Evolutionary conservation across 2,329 filamentous ascomycete genomes (phyloP).

Genomic region (Boeremia lycopersici): DNA sequence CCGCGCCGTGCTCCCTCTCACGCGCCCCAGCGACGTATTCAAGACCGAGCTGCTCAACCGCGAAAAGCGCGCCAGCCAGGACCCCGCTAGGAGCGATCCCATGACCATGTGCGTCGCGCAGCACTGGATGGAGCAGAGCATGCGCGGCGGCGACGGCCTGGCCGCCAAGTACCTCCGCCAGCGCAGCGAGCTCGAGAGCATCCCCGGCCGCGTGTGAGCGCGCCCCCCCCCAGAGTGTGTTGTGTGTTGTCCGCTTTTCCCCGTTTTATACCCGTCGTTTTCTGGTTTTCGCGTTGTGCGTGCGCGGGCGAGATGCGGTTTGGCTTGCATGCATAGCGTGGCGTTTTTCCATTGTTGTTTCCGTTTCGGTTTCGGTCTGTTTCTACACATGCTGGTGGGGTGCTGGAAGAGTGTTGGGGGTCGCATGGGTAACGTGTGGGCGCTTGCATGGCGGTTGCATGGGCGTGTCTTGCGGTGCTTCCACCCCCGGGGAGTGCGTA

Average conservation of each 20-base stretch:
- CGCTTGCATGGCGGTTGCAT: no score
- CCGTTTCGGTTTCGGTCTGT: not conserved
- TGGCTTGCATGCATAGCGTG: not conserved
- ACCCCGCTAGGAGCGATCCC: constrained; percentile 74
- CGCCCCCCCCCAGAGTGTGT: no score
- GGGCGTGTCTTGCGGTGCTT: no score
- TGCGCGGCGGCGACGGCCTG: constrained; percentile 82
- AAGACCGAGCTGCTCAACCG: constrained; percentile 81
- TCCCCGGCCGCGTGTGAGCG: constrained; percentile 50
- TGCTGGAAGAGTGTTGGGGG: no score
- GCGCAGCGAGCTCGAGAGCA: constrained; percentile 65
- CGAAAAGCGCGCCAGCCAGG: constrained; percentile 60
- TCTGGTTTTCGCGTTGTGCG: not conserved
- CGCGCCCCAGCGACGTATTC: constrained; percentile 86
- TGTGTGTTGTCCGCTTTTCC: no score
- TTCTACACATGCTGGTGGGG: no score
- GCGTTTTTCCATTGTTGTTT: not conserved
- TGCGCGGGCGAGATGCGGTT: no score
- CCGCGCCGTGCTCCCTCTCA: constrained; percentile 80
- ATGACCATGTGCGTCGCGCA: constrained; percentile 91
- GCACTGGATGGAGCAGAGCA: constrained; percentile 95
- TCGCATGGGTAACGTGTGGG: no score
- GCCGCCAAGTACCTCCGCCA: constrained; percentile 83
- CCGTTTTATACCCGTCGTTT: not conserved
- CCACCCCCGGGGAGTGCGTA: no score